Percentiles rank a stretch among this genome's conserved stretches.
Conservation (phyloP, 2,329 filamentous ascomycete genomes). For the Remersonia thermophila region DNA sequence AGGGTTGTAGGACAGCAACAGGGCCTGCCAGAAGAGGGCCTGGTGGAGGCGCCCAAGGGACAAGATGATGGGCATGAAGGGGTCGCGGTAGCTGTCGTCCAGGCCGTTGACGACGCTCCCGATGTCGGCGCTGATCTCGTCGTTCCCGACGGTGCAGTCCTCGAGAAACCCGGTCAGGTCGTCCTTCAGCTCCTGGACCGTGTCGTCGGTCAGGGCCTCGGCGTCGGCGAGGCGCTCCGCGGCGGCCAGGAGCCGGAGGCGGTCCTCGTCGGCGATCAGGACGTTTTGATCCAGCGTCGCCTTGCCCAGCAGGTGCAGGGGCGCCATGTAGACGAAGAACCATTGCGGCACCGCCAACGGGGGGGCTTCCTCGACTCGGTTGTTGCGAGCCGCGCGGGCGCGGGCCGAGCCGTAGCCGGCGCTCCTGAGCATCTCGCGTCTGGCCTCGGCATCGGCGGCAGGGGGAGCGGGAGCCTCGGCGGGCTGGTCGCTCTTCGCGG, state of each 20-base stretch:
- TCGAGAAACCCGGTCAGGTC: too few species aligned
- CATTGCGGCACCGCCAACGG: constrained; percentile 10
- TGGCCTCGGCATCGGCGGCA: constrained; percentile 4
- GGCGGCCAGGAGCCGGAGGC: constrained; percentile 4
- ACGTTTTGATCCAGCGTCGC: too few species aligned
- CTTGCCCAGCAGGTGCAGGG: constrained; percentile 7
- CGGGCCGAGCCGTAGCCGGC: constrained; percentile 14
- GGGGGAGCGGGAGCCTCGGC: background rate
- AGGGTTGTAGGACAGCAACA: constrained; percentile 8
- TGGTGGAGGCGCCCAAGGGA: constrained; percentile 4
- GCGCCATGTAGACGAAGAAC: constrained; percentile 12
- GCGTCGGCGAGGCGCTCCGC: constrained; percentile 5
- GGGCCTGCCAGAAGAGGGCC: constrained; percentile 8
- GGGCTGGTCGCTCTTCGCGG: constrained; percentile 2
- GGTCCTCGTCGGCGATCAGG: constrained; percentile 3
- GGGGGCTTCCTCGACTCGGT: constrained; percentile 12
- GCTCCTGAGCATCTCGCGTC: constrained; percentile 11
- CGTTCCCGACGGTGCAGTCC: too few species aligned
- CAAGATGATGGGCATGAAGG: constrained; percentile 1
- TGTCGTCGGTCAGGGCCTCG: constrained; percentile 2
- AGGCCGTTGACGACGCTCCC: background rate
- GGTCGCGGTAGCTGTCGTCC: background rate
- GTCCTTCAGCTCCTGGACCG: constrained; percentile 7
- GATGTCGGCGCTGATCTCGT: too few species aligned
- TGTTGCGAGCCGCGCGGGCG: constrained; percentile 12